phyloP scores from a whole-genome alignment of 2,329 filamentous ascomycete species.

The Phyllachora maydis region DNA sequence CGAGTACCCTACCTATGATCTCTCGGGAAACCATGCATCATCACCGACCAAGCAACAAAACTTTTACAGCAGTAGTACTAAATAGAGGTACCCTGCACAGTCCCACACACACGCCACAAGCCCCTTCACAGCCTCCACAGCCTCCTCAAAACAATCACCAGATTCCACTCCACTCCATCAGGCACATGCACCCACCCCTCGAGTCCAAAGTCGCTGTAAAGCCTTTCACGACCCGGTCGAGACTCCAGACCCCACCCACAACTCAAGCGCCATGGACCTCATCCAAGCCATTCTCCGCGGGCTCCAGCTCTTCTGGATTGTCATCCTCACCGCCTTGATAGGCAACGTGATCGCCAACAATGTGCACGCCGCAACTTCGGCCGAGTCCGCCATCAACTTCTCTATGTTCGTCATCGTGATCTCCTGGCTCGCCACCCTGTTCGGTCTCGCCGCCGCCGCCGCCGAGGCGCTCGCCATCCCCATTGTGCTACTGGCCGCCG shows the following conservation, averaged over 20 bases:
- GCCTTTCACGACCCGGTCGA: no score
- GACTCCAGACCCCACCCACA: constrained; percentile 1
- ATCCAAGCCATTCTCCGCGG: constrained; percentile 24
- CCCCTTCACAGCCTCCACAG: no score
- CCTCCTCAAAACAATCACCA: no score
- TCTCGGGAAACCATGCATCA: no score
- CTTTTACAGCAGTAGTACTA: no score
- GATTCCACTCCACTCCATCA: no score
- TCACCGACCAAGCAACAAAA: no score
- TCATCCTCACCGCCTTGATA: constrained; percentile 32
- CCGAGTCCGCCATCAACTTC: constrained; percentile 32
- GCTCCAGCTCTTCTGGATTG: constrained; percentile 26
- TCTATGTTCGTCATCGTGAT: constrained; percentile 50
- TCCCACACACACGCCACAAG: no score
- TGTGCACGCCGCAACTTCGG: constrained; percentile 17
- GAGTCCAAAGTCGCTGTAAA: no score
- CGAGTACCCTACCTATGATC: no score
- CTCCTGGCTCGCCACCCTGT: constrained; percentile 43
- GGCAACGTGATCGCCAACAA: constrained; percentile 36
- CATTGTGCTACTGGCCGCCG: constrained; percentile 30
- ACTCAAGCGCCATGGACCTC: constrained; percentile 13
- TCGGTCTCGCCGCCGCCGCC: constrained; percentile 35
- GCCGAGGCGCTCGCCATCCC: constrained; percentile 22
- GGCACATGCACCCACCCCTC: no score
- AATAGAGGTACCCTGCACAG: no score